Percentiles rank a stretch among this genome's conserved stretches.
Conservation (phyloP, 805 yeast species). For the Jamesozyma lodderae region DNA sequence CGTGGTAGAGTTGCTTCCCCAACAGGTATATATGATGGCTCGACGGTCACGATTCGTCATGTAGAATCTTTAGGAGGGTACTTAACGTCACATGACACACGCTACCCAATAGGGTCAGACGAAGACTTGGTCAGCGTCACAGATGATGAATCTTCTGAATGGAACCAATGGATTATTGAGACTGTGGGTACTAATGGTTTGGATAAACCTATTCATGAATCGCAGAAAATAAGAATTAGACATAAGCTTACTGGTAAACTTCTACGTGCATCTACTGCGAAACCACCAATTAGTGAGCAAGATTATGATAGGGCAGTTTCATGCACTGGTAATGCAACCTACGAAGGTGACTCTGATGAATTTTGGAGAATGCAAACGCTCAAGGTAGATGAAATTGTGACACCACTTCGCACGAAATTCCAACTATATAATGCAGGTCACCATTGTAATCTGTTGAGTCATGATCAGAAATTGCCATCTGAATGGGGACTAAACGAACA, state of each 20-base stretch:
- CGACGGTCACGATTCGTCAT: conserved; percentile 66
- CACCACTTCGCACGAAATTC: conserved; percentile 48
- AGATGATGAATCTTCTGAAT: conserved; percentile 45
- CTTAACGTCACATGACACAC: conserved; percentile 64
- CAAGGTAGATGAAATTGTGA: conserved; percentile 38
- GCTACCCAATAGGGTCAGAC: conserved; percentile 55
- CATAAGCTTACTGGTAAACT: conserved; percentile 63
- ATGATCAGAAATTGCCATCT: conserved; percentile 61
- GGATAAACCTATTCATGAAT: conserved; percentile 38
- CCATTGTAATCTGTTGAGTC: conserved; percentile 66
- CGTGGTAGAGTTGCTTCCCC: conserved; percentile 37
- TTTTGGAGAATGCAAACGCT: conserved; percentile 50
- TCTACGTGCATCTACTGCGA: conserved; percentile 52
- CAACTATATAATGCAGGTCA: conserved; percentile 58
- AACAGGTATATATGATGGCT: conserved; percentile 64
- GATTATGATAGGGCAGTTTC: conserved; percentile 84
- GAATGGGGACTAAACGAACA: conserved; percentile 77
- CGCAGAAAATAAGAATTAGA: conserved; percentile 53
- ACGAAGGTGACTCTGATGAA: conserved; percentile 59
- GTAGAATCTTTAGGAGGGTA: conserved; percentile 61
- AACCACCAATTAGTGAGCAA: conserved; percentile 86
- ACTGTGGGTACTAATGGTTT: conserved; percentile 14
- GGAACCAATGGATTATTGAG: conserved; percentile 72
- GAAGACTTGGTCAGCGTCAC: conserved; percentile 77
- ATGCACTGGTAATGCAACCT: conserved; percentile 53